Percentiles rank a stretch among this genome's conserved stretches.
Evolutionary conservation across 1,284 basidiomycete species (phyloP).

Genomic region (Volvariella volvacea): DNA sequence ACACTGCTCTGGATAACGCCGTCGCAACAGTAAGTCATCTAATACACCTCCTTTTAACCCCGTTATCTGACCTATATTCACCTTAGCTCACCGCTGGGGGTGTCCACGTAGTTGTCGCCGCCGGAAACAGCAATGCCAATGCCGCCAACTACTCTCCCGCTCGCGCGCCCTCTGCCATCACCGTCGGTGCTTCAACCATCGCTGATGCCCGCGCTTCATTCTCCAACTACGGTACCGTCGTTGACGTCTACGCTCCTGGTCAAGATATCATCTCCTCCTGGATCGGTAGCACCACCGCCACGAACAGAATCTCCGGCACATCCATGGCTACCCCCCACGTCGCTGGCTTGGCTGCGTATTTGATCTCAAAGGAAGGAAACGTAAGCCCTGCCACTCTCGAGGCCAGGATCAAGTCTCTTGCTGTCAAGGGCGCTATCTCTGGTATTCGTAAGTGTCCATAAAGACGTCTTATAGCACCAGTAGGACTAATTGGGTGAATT

Average conservation of each 20-base stretch:
- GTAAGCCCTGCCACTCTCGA: constrained; percentile 16
- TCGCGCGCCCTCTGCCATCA: constrained; percentile 44
- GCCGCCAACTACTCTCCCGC: constrained; percentile 23
- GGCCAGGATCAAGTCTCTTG: constrained; percentile 14
- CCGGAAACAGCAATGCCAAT: constrained; percentile 22
- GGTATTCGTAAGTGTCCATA: constrained; percentile 21
- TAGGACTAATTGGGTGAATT: too few relatives aligned
- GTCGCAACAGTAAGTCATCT: neutral
- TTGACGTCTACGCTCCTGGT: constrained; percentile 31
- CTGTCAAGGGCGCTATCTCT: constrained; percentile 16
- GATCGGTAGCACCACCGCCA: constrained; percentile 21
- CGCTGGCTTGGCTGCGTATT: constrained; percentile 67
- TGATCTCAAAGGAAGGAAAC: constrained; percentile 34
- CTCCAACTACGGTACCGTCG: constrained; percentile 27
- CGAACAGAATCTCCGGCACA: constrained; percentile 69
- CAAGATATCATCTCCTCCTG: constrained; percentile 24
- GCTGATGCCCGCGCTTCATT: constrained; percentile 33
- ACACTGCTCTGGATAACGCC: neutral
- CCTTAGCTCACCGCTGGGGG: neutral
- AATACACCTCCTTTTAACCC: neutral
- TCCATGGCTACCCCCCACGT: constrained; percentile 62
- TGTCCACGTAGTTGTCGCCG: constrained; percentile 10
- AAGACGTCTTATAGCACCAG: too few relatives aligned
- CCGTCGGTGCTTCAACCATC: constrained; percentile 56
- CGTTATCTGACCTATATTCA: neutral